Base-by-base conservation (phyloP, 192 early-diverging fungal genomes). In the Funneliformis geosporum region DNA sequence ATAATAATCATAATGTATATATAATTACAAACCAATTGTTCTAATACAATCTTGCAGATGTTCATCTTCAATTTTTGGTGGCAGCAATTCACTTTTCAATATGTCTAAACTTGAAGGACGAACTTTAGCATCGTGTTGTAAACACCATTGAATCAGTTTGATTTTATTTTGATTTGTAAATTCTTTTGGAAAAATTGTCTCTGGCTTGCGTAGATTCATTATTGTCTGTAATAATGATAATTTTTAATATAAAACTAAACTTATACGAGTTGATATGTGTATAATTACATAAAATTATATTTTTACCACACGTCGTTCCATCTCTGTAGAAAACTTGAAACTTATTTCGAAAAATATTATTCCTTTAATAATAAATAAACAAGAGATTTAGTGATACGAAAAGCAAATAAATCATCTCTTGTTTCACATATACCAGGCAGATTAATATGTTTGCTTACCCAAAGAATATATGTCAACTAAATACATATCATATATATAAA, bases 1-100 rank as follows among this genome's bases (percentile, higher is more conserved):
- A n/a, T n/a, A n/a, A n/a, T n/a, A n/a, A n/a, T n/a, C n/a, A n/a
- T n/a, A n/a, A n/a, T n/a, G n/a, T n/a, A n/a, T n/a, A n/a, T n/a
- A 9, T 10, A 5, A 40, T n/a, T 16, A 72, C 43, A 46, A 65
- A 76, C 91, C 86, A 62, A 99, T 95, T 27, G 92, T 95, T 18
- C 93, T 89, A 33, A 99, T 91, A n/a, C 93, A 94, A 85, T 98
- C 96, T 62, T 89, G 88, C 60, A 97, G 90, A 78, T 96, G 94
- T 80, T 97, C 95, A 82, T 97, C 95, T 77, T 97, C 96, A 76
- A 94, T 82, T 65, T 89, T 89, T 8, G 95, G 90, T 42, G 97
- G 97, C 43, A 99, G 80, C 27, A 94, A 76, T 9, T 94, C 89
- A 76, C 92, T 93, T 80, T 93, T 88, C 11, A 97, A 85, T 23